Evolutionary conservation across 208 protist species (phyloP).

Genomic region (Wallacemonas sp.): DNA sequence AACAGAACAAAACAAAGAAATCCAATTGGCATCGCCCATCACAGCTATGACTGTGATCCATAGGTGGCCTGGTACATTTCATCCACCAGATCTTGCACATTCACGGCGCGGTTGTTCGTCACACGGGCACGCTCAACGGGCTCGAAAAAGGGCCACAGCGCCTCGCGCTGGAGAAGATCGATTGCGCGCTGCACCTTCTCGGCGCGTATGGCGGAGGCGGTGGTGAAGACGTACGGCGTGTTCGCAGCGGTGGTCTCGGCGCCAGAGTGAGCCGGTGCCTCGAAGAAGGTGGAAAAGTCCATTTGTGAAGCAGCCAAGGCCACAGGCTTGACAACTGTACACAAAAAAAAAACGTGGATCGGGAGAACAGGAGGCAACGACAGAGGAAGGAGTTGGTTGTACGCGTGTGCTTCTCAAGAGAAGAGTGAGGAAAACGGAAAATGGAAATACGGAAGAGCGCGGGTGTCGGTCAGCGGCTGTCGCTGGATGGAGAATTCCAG

Average conservation of each 20-base stretch:
- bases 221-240: constrained; percentile 19
- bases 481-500: neutral
- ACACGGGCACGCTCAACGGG: constrained; percentile 76
- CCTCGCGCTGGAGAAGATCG: constrained; percentile 61
- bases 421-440: too few relatives aligned
- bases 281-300: neutral
- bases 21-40: too few relatives aligned
- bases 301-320: too few relatives aligned
- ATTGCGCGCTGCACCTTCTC: constrained; percentile 65
- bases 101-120: constrained; percentile 64
- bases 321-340: neutral
- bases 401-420: too few relatives aligned
- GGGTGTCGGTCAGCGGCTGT: neutral
- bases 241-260: neutral
- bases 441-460: neutral
- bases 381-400: too few relatives aligned
- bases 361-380: neutral
- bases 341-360: constrained; percentile 3
- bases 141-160: constrained; percentile 80
- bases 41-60: neutral
- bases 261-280: neutral
- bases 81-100: constrained; percentile 64
- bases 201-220: constrained; percentile 39
- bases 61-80: constrained; percentile 23
- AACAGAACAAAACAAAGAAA: too few relatives aligned